phyloP scores from a whole-genome alignment of 768 basidiomycete species.

The Panaeolus papilionaceus region DNA sequence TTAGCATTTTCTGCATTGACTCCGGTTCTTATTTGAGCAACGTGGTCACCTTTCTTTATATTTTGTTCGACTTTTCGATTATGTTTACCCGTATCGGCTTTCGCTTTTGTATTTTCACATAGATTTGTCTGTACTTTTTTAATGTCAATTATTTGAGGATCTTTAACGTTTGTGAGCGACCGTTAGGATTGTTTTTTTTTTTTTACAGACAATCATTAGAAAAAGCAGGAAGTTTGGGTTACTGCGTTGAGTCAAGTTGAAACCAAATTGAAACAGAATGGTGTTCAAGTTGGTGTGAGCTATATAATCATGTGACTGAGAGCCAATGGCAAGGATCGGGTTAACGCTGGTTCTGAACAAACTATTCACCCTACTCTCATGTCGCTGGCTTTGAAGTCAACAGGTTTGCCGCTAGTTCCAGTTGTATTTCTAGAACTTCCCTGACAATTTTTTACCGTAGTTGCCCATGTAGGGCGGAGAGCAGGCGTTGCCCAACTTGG shows the following conservation, averaged over 20 bases:
- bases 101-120: slow-evolving; percentile 16
- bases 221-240: too few relatives aligned
- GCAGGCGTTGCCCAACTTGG: slow-evolving; percentile 51
- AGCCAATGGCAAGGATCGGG: slow-evolving; percentile 30
- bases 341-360: slow-evolving; percentile 15
- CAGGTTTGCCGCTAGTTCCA: slow-evolving; percentile 36
- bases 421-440: slow-evolving; percentile 13
- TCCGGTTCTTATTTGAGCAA: slow-evolving; percentile 11
- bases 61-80: slow-evolving; percentile 13
- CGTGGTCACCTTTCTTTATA: slow-evolving; percentile 11
- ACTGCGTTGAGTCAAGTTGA: not conserved
- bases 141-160: not conserved
- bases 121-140: slow-evolving; percentile 10
- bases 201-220: too few relatives aligned
- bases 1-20: slow-evolving; percentile 1
- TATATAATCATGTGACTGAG: slow-evolving; percentile 25
- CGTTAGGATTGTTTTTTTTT: too few relatives aligned
- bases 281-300: slow-evolving; percentile 1
- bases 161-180: not conserved
- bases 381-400: slow-evolving; percentile 51
- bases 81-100: slow-evolving; percentile 4
- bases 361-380: slow-evolving; percentile 38
- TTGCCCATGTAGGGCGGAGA: slow-evolving; percentile 47
- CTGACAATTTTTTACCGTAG: slow-evolving; percentile 30
- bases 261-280: not conserved